Base-by-base conservation (phyloP, 768 basidiomycete species). In the Russula sp. region DNA sequence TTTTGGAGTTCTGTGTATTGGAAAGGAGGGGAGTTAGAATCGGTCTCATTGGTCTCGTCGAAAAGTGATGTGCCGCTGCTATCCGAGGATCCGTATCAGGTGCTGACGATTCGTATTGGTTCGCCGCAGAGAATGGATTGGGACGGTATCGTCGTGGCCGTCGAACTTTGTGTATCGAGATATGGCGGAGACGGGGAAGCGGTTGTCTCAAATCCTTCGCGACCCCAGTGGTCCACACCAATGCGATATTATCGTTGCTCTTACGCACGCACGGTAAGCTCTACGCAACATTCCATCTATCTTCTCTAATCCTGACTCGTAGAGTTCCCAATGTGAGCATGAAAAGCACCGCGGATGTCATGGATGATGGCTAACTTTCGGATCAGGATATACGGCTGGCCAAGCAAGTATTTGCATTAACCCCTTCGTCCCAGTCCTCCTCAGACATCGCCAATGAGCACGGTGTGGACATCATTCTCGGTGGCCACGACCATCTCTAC, bases 401-500 rank as follows among this genome's bases (percentile, higher is more conserved):
- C 1, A 88, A 87, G 71, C 78, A 79, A n/a, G 66, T 91, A 2
- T 70, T 79, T 27, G 87, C 86, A 0, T 74, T 79, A 22, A 85
- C 87, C 4, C 83, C 88, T 1, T 75, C 78, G 13, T 78, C 76
- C 18, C 86, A 86, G 70, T 56, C 75, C 37, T 62, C 63, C 3
- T 69, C 68, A 5, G 68, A 81, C 2, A 78, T 88, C 47, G 75
- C 75, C 20, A 72, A 74, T 48, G 71, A 77, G 51, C 92, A 96
- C 66, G 94, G 94, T 6, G 87, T 87, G 2, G 94, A 95, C 70
- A 74, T 94, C 31, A 73, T 95, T 45, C 80, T 95, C 2, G 94
- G 94, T 4, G 94, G 94, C 2, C 94, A 96, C 69, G 94, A 96
- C 70, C 94, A 96, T 66, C 75, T 88, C 3, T 92, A 91, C 74